These are phyloP conservation scores for Halophytophthora polymorphica DNA, from an alignment of 352 stramenopile species.

Conservation along the genomic window DNA sequence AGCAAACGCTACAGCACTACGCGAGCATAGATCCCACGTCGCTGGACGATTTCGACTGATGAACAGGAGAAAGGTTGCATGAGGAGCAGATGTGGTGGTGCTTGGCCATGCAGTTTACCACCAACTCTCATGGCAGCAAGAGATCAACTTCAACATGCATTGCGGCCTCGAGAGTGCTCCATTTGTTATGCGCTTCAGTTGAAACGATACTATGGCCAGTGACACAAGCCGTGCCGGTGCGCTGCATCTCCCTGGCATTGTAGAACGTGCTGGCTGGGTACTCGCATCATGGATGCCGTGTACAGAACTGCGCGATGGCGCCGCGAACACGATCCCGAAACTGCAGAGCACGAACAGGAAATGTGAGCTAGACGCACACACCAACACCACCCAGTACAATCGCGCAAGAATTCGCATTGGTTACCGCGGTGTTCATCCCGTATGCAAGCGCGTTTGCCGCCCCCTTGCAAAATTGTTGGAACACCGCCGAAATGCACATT, in stretches of 20 bases:
- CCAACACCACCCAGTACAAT: neutral
- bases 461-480: conserved; percentile 28
- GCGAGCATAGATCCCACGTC: too few relatives aligned
- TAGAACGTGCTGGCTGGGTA: neutral
- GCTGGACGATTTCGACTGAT: too few relatives aligned
- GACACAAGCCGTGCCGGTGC: neutral
- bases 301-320: neutral
- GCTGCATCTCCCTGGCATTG: conserved; percentile 5
- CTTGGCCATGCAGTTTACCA: too few relatives aligned
- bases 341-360: conserved; percentile 5
- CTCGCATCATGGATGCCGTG: conserved; percentile 1
- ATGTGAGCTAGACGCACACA: neutral
- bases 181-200: neutral
- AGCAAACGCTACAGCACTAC: too few relatives aligned
- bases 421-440: conserved; percentile 61
- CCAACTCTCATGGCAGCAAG: too few relatives aligned
- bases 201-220: conserved; percentile 10
- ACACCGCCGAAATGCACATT: conserved; percentile 1
- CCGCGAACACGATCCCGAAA: conserved; percentile 15
- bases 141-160: too few relatives aligned
- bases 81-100: too few relatives aligned
- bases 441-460: conserved; percentile 58
- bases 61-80: too few relatives aligned
- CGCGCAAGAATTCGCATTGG: neutral
- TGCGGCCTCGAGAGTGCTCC: too few relatives aligned